These are phyloP conservation scores for Petrea volubilis DNA, from an alignment of 257 asterid genomes.

Conservation along the genomic window DNA sequence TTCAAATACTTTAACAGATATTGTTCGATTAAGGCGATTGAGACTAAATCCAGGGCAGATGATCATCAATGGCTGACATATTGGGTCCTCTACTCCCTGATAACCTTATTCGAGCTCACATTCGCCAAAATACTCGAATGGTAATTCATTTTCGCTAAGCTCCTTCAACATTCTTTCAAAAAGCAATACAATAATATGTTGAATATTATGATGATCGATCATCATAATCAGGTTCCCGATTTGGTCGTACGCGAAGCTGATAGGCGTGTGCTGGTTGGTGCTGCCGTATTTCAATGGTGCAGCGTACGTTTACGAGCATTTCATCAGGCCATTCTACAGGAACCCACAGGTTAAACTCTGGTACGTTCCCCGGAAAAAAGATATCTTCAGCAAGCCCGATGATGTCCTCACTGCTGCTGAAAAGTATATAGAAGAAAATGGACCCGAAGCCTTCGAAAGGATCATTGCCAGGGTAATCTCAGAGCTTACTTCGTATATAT, in stretches of 20 bases:
- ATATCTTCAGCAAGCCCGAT: conserved; percentile 67
- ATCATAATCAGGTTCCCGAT: conserved; percentile 67
- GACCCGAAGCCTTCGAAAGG: conserved; percentile 86
- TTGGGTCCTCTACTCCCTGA: conserved; percentile 90
- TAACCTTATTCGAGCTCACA: conserved; percentile 83
- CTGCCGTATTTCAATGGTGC: conserved; percentile 92
- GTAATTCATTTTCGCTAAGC: conserved; percentile 29
- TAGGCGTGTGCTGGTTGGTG: conserved; percentile 82
- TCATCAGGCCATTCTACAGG: conserved; percentile 77
- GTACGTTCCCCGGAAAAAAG: conserved; percentile 68
- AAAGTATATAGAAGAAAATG: conserved; percentile 72
- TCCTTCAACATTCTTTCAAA: background rate
- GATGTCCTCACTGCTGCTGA: conserved; percentile 81
- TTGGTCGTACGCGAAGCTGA: conserved; percentile 79
- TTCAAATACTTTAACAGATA: conserved; percentile 42
- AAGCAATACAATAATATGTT: background rate
- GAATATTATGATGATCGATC: too few relatives aligned
- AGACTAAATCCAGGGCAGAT: conserved; percentile 67
- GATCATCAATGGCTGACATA: conserved; percentile 97
- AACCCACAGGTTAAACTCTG: conserved; percentile 75
- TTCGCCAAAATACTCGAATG: conserved; percentile 71
- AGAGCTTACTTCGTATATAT: too few relatives aligned
- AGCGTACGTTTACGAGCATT: conserved; percentile 70
- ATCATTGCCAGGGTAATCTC: conserved; percentile 69
- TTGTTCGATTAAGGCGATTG: conserved; percentile 81